Percentiles rank a stretch among this genome's conserved stretches.
phyloP scores from a whole-genome alignment of 208 protist genomes.

The Naegleria fowleri region DNA sequence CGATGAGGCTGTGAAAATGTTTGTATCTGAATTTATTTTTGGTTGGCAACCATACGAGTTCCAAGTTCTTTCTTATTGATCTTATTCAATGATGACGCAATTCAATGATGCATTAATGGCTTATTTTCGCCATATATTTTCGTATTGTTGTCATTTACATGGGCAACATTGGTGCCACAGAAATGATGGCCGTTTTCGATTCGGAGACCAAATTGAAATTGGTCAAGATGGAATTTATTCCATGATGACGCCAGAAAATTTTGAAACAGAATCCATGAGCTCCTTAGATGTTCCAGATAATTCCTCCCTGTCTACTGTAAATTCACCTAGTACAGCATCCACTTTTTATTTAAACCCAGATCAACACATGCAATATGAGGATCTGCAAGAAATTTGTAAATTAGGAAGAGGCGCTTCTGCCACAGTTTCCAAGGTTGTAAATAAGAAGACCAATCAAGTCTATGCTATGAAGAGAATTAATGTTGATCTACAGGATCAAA shows the following conservation, averaged over 20 bases:
- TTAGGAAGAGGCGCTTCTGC: neutral
- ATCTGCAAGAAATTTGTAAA: neutral
- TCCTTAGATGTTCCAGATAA: neutral
- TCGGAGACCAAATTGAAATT: neutral
- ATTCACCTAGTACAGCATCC: neutral
- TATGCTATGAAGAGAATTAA: neutral
- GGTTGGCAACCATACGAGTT: neutral
- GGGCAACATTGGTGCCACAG: neutral
- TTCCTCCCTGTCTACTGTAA: neutral
- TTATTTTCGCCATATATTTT: no score
- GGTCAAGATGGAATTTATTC: neutral
- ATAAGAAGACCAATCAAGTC: neutral
- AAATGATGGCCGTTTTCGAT: neutral
- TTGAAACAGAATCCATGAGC: neutral
- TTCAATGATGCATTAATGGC: no score
- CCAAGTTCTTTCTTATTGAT: no score
- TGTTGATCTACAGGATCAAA: neutral
- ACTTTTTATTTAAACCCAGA: neutral
- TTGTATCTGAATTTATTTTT: neutral
- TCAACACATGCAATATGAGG: neutral
- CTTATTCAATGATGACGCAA: no score
- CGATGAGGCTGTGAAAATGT: neutral
- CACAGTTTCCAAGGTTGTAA: neutral
- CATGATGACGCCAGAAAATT: neutral
- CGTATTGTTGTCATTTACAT: no score